Conservation (phyloP, 352 stramenopile genomes). For the Phytophthora syringae region DNA sequence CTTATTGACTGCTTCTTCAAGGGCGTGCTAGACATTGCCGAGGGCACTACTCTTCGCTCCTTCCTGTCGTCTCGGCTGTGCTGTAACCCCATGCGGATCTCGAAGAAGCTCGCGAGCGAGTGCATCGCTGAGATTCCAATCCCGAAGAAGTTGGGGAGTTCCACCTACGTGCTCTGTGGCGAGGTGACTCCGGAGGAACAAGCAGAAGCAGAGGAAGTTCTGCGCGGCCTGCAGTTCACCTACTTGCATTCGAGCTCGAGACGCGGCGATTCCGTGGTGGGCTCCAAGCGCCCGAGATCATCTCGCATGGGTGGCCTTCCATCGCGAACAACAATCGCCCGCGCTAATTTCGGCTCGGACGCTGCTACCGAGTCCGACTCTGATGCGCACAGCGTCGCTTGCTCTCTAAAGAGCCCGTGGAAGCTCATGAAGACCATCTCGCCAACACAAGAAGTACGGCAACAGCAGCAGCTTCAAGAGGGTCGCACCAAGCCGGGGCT, state of each 20-base stretch:
- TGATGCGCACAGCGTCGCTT: slow-evolving; percentile 6
- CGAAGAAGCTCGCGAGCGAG: slow-evolving; percentile 79
- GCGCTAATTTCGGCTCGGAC: slow-evolving; percentile 22
- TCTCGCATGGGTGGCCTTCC: no score
- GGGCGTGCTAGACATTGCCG: slow-evolving; percentile 59
- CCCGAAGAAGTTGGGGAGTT: slow-evolving; percentile 75
- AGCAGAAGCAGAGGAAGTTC: slow-evolving; percentile 38
- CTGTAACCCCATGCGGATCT: slow-evolving; percentile 82
- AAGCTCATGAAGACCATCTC: slow-evolving; percentile 14
- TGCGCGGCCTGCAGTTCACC: slow-evolving; percentile 45
- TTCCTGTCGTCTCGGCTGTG: slow-evolving; percentile 66
- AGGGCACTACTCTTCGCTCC: slow-evolving; percentile 73
- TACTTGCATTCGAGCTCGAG: slow-evolving; percentile 37
- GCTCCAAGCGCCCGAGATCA: slow-evolving; percentile 30
- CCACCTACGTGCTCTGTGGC: slow-evolving; percentile 58
- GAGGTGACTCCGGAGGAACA: slow-evolving; percentile 44
- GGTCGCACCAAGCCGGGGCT: neutral
- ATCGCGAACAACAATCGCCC: slow-evolving; percentile 5
- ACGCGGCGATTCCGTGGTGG: slow-evolving; percentile 3
- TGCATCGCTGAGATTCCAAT: slow-evolving; percentile 72
- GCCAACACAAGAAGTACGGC: neutral
- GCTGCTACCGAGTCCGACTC: slow-evolving; percentile 24
- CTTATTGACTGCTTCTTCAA: slow-evolving; percentile 79
- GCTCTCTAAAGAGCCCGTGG: slow-evolving; percentile 16
- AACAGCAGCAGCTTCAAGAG: neutral